phyloP scores from a whole-genome alignment of 179 eudicot genomes.

The Heliamphora ciliata region DNA sequence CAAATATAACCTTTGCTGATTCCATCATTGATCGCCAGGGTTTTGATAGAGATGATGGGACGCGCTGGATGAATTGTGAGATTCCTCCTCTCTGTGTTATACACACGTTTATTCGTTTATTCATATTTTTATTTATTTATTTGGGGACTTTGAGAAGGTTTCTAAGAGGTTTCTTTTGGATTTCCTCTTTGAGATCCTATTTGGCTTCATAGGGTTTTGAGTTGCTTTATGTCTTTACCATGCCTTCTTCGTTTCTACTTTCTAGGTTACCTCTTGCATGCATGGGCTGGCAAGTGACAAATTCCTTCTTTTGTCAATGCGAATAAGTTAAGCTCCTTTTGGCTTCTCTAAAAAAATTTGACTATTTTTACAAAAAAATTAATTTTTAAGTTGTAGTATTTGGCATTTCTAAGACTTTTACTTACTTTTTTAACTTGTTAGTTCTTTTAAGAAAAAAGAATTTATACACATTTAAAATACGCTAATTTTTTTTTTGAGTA shows the following conservation, averaged over 20 bases:
- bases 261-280: constrained; percentile 9
- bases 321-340: no score
- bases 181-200: background rate
- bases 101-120: background rate
- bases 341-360: no score
- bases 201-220: background rate
- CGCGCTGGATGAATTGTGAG: background rate
- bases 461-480: no score
- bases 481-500: no score
- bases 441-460: no score
- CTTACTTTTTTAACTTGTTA: no score
- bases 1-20: constrained; percentile 11
- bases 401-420: no score
- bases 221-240: constrained; percentile 10
- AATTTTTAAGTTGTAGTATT: no score
- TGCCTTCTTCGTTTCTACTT: background rate
- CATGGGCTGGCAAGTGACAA: no score
- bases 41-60: background rate
- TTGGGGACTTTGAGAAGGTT: background rate
- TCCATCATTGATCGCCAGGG: constrained; percentile 13
- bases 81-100: background rate
- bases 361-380: no score
- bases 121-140: background rate
- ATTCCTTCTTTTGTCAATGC: no score
- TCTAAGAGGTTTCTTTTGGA: constrained; percentile 14